These are phyloP conservation scores for Coemansia sp. DNA, from an alignment of 192 early-diverging fungal genomes.

Conservation along the genomic window DNA sequence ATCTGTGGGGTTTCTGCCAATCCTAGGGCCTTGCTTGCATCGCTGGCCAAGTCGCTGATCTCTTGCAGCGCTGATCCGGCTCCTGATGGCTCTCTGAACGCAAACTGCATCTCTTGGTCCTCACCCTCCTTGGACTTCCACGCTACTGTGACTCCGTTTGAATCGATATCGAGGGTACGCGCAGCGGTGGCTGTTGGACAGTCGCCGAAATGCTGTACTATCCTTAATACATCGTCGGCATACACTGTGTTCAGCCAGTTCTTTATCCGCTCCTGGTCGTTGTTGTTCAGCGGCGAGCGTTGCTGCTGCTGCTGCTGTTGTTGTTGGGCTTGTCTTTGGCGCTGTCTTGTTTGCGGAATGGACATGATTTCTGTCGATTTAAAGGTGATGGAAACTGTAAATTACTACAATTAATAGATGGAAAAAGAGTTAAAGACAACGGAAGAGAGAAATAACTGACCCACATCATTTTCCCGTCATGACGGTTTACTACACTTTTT, in stretches of 20 bases:
- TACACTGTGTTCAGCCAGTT: conserved; percentile 24
- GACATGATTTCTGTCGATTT: conserved; percentile 8
- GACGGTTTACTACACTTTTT: no score
- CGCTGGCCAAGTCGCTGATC: conserved; percentile 31
- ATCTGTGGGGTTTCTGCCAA: conserved; percentile 12
- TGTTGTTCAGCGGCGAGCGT: neutral
- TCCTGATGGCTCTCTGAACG: conserved; percentile 25
- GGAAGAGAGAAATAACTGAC: neutral
- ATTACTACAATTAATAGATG: neutral
- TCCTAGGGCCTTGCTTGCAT: conserved; percentile 26
- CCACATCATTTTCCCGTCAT: no score
- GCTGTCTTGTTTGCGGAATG: conserved; percentile 14
- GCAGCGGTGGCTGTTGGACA: conserved; percentile 10
- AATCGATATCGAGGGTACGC: conserved; percentile 26
- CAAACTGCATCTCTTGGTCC: conserved; percentile 40
- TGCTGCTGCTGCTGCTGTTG: conserved; percentile 13
- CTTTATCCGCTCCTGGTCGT: conserved; percentile 25
- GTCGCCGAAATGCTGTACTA: conserved; percentile 39
- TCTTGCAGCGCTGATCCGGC: conserved; percentile 26
- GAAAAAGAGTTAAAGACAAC: neutral
- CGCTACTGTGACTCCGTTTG: conserved; percentile 28
- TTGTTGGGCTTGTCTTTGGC: conserved; percentile 3
- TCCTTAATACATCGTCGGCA: conserved; percentile 15
- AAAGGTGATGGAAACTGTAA: neutral
- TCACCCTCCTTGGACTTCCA: conserved; percentile 17